Conservation (phyloP, 2,329 filamentous ascomycete species). For the Aspergillus hortae region DNA sequence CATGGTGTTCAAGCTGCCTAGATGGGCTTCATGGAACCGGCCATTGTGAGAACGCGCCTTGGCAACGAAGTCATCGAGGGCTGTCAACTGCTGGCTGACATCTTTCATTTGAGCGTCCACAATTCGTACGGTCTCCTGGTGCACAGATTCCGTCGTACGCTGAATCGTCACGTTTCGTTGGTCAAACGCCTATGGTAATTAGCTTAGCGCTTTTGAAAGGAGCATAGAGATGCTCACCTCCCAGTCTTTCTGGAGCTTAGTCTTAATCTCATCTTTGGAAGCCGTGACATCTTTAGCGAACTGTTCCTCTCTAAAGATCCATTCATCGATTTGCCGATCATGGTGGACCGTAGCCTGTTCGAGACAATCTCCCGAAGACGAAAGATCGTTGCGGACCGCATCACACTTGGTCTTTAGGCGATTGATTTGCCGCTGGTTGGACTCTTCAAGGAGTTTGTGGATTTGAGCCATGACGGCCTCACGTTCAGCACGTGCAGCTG, state of each 20-base stretch:
- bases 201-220: conserved; percentile 17
- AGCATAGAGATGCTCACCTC: conserved; percentile 51
- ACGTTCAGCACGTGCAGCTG: conserved; percentile 68
- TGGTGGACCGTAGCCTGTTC: conserved; percentile 65
- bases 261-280: conserved; percentile 75
- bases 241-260: conserved; percentile 83
- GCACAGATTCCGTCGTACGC: conserved; percentile 77
- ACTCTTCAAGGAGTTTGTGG: conserved; percentile 68
- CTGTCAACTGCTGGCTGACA: conserved; percentile 82
- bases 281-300: conserved; percentile 68
- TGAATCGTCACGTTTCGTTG: conserved; percentile 81
- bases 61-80: conserved; percentile 84
- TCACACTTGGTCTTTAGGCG: conserved; percentile 64
- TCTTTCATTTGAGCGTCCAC: conserved; percentile 86
- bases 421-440: conserved; percentile 68
- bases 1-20: conserved; percentile 62
- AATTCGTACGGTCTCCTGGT: conserved; percentile 83
- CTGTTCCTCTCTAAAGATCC: conserved; percentile 65
- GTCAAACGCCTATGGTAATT: conserved; percentile 59
- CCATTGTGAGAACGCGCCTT: conserved; percentile 78
- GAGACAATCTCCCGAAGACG: conserved; percentile 61
- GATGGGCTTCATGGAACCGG: conserved; percentile 68
- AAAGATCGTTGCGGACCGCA: conserved; percentile 62
- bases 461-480: conserved; percentile 73
- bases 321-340: conserved; percentile 67